Conservation (phyloP, 148 eudicot genomes). For the Rheum nobile region DNA sequence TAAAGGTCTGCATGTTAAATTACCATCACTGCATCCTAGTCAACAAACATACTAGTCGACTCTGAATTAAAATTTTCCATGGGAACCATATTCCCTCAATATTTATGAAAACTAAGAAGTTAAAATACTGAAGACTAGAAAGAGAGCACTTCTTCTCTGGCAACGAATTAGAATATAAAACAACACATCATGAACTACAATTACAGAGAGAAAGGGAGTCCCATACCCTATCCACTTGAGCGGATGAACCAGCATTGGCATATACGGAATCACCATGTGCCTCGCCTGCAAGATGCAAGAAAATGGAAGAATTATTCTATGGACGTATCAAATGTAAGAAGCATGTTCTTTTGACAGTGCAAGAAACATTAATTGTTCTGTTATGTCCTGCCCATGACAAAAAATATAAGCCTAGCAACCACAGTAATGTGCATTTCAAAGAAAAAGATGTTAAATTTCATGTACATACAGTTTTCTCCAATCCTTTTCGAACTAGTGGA, state of each 20-base stretch:
- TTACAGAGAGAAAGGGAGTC: neutral
- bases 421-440: neutral
- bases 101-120: neutral
- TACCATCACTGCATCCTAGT: neutral
- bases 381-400: neutral
- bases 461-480: slow-evolving; percentile 75
- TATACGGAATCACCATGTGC: slow-evolving; percentile 94
- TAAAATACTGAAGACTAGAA: neutral
- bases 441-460: neutral
- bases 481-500: slow-evolving; percentile 79
- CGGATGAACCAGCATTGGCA: slow-evolving; percentile 95
- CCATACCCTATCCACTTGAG: slow-evolving; percentile 76
- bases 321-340: neutral
- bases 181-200: neutral
- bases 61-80: neutral
- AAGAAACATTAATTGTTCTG: neutral
- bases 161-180: neutral
- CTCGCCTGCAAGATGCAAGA: slow-evolving; percentile 43
- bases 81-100: neutral
- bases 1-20: neutral
- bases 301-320: slow-evolving; percentile 9
- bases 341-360: neutral
- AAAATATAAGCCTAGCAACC: neutral
- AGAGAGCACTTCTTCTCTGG: neutral
- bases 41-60: neutral